A percentile compares a stretch with the other conserved stretches of the same genome.
Conservation (phyloP, 257 asterid species). For the Paraleonurus japonicus region DNA sequence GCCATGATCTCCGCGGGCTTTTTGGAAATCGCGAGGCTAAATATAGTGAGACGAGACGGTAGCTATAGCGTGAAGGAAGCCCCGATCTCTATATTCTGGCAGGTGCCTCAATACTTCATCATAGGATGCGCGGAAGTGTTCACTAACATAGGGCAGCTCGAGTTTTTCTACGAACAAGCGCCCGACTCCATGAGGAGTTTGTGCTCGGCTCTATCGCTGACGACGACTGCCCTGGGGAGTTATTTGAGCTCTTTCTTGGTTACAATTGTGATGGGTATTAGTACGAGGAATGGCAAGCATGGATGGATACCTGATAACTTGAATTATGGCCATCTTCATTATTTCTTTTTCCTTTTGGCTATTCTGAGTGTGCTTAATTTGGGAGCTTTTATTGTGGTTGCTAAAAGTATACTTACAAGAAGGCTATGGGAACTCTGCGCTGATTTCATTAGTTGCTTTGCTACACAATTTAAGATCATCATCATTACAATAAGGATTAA, state of each 20-base stretch:
- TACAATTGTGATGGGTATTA: constrained; percentile 44
- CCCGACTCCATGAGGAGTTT: constrained; percentile 77
- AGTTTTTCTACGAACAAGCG: constrained; percentile 78
- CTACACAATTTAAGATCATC: not conserved
- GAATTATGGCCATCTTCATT: constrained; percentile 53
- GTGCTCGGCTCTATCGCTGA: constrained; percentile 56
- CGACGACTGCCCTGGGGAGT: constrained; percentile 61
- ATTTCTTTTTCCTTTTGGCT: constrained; percentile 60
- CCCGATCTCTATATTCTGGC: constrained; percentile 68
- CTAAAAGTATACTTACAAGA: constrained; percentile 60
- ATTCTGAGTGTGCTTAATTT: constrained; percentile 51
- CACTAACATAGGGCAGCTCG: constrained; percentile 60
- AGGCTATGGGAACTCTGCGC: constrained; percentile 40
- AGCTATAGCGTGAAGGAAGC: constrained; percentile 30
- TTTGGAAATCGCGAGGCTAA: constrained; percentile 48
- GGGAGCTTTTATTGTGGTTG: constrained; percentile 45
- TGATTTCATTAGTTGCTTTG: constrained; percentile 4
- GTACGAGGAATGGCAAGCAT: constrained; percentile 44
- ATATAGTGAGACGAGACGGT: constrained; percentile 38
- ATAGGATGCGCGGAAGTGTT: constrained; percentile 77
- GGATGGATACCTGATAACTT: constrained; percentile 75
- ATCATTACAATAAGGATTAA: not conserved
- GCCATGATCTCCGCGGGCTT: constrained; percentile 57
- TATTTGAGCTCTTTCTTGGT: constrained; percentile 57
- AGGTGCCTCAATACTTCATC: constrained; percentile 67